Conservation (phyloP, 352 stramenopile genomes). For the Saprolegnia diclina region DNA sequence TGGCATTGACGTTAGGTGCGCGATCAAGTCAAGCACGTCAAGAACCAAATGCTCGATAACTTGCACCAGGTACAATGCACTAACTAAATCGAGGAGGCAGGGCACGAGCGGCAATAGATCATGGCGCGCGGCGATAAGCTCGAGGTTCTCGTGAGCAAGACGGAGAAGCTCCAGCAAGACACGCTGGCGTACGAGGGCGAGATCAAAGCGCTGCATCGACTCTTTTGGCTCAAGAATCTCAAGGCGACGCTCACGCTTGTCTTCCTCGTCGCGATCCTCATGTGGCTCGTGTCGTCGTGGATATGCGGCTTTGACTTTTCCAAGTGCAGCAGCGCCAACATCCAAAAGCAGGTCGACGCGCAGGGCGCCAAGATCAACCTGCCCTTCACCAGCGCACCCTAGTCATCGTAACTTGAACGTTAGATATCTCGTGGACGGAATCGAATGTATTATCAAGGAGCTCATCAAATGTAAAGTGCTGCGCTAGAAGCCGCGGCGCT, state of each 20-base stretch:
- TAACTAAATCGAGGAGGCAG: neutral
- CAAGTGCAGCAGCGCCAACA: conserved; percentile 32
- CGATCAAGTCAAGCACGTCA: conserved; percentile 97
- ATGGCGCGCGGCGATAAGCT: conserved; percentile 99
- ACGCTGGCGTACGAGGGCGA: conserved; percentile 96
- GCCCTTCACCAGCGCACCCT: neutral
- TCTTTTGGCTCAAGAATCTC: conserved; percentile 85
- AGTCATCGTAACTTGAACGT: neutral
- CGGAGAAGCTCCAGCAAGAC: conserved; percentile 93
- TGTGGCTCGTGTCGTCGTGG: conserved; percentile 57
- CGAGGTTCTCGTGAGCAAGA: conserved; percentile 81
- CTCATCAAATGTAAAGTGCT: too few relatives aligned
- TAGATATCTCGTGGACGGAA: neutral
- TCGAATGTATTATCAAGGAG: conserved; percentile 10
- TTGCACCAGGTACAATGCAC: conserved; percentile 78
- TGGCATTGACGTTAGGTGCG: conserved; percentile 49
- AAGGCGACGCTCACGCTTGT: conserved; percentile 68
- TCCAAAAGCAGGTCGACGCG: neutral
- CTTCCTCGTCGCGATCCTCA: conserved; percentile 48
- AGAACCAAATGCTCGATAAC: conserved; percentile 98
- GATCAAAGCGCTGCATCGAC: conserved; percentile 87
- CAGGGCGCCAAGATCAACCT: neutral
- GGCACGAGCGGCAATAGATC: conserved; percentile 64
- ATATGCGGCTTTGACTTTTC: conserved; percentile 72
- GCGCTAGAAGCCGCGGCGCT: too few relatives aligned